Evolutionary conservation across 164 flowering plant genomes (phyloP), one percentile per base, ranked within the genome.

Genomic region (Berberis vulgaris): DNA sequence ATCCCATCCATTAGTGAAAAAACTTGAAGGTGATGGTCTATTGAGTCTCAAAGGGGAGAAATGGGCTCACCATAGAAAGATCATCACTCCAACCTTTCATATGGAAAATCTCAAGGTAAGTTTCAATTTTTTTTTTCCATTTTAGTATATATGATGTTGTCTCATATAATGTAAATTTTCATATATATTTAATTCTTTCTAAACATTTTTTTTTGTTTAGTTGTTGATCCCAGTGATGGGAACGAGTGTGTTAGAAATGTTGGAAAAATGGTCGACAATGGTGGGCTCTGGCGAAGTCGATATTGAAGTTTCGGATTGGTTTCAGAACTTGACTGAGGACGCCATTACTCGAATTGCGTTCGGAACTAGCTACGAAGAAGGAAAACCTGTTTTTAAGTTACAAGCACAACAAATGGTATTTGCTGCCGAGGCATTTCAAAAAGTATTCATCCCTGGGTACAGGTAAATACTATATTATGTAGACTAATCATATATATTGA

Each of bases 31-130:
- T 40, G 87, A 88, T 70, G 97, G 99, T 3, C 84, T 95, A 1
- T 65, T 91, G 2, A 91, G 92, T 70, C 97, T 95, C 81, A 86
- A 86, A 68, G 99, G 97, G 0, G 81, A 91, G 65, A 91, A 91
- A 82, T 95, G 99, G 99, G 96, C 97, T 75, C 91, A 83, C 77
- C 99, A 91, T 65, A 72, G 99, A 12, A 91, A 84, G 65, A 86
- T 95, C 78, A 85, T 91, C 62, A 67, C 82, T 42, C 99, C 97
- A 2, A 82, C 94, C 42, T 95, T 95, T 67, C 89, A 95, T 69
- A 80, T 85, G 83, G 99, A 95, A 54, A 95, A 95, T 82, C 93
- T 94, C 82, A 91, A 85, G 77, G 99, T 87, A 81, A 76, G 70
- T 60, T 49, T 0, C 3, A 49, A 41, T 10, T 41, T 5, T 47